A percentile compares a stretch with the other conserved stretches of the same genome.
Conservation (phyloP, 1,139 yeast genomes). For the Yamadazyma songkhlaensis region DNA sequence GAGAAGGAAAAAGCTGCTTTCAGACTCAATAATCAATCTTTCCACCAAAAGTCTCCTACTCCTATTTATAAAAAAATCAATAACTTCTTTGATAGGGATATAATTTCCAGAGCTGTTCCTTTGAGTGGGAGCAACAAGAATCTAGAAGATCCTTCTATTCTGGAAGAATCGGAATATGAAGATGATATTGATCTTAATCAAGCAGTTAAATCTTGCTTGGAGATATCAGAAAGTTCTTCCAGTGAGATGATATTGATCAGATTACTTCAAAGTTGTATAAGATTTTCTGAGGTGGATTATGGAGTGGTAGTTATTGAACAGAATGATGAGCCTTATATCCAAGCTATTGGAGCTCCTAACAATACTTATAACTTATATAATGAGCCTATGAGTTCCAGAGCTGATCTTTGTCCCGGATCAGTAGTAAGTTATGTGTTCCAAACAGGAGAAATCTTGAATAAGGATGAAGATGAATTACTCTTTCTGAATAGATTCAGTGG, state of each 20-base stretch:
- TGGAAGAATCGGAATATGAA: background rate
- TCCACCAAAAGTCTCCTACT: too few relatives aligned
- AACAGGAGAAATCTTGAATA: constrained; percentile 36
- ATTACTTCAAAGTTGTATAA: constrained; percentile 40
- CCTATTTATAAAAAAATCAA: too few relatives aligned
- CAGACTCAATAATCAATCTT: too few relatives aligned
- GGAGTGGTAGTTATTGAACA: constrained; percentile 42
- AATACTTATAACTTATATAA: constrained; percentile 33
- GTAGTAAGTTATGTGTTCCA: constrained; percentile 39
- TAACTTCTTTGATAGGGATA: too few relatives aligned
- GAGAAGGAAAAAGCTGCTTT: too few relatives aligned
- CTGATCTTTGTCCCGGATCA: constrained; percentile 46
- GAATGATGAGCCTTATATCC: constrained; percentile 35
- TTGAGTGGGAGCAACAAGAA: too few relatives aligned
- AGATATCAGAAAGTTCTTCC: constrained; percentile 47
- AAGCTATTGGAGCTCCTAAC: constrained; percentile 42
- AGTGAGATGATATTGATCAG: constrained; percentile 36
- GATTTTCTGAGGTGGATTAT: constrained; percentile 43
- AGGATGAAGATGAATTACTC: constrained; percentile 34
- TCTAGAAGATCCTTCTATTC: too few relatives aligned
- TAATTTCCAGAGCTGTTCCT: too few relatives aligned
- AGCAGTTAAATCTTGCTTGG: constrained; percentile 45
- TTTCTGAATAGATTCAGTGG: constrained; percentile 34
- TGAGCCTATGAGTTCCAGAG: constrained; percentile 41
- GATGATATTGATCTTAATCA: constrained; percentile 18